Conservation (phyloP, 352 stramenopile species). For the Phytophthora foliorum region DNA sequence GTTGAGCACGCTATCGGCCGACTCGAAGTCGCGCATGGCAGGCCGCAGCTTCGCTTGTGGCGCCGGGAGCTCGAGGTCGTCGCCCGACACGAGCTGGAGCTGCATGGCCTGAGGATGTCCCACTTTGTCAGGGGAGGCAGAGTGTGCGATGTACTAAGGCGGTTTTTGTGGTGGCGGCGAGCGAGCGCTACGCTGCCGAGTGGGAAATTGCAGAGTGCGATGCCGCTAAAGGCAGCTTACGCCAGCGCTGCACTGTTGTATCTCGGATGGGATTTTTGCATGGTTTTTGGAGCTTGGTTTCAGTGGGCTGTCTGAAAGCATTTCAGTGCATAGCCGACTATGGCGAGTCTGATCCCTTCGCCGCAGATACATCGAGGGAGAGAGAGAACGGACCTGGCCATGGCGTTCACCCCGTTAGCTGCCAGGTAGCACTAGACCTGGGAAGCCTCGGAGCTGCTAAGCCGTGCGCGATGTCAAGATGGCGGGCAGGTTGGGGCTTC, state of each 20-base stretch:
- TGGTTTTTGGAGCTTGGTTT: constrained; percentile 49
- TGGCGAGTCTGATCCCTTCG: constrained; percentile 11
- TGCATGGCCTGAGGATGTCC: too few relatives aligned
- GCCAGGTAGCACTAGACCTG: too few relatives aligned
- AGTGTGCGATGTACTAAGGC: not conserved
- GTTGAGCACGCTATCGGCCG: constrained; percentile 51
- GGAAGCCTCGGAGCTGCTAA: too few relatives aligned
- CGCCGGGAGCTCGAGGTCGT: constrained; percentile 22
- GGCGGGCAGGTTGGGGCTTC: too few relatives aligned
- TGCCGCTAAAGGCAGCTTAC: constrained; percentile 31
- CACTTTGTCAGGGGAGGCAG: too few relatives aligned
- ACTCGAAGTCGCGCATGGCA: constrained; percentile 53
- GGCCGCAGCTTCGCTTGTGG: constrained; percentile 24
- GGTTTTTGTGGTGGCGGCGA: too few relatives aligned
- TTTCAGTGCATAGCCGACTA: constrained; percentile 13
- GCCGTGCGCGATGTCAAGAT: too few relatives aligned
- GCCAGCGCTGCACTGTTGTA: constrained; percentile 39
- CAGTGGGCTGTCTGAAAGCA: constrained; percentile 32
- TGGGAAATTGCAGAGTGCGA: constrained; percentile 43
- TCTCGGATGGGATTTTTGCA: constrained; percentile 45
- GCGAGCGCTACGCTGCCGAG: not conserved
- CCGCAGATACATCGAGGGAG: not conserved
- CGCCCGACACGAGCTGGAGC: constrained; percentile 41
- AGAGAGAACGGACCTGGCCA: not conserved
- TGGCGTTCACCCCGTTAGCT: too few relatives aligned